Conservation (phyloP, 768 basidiomycete genomes). For the Roridomyces roridus region DNA sequence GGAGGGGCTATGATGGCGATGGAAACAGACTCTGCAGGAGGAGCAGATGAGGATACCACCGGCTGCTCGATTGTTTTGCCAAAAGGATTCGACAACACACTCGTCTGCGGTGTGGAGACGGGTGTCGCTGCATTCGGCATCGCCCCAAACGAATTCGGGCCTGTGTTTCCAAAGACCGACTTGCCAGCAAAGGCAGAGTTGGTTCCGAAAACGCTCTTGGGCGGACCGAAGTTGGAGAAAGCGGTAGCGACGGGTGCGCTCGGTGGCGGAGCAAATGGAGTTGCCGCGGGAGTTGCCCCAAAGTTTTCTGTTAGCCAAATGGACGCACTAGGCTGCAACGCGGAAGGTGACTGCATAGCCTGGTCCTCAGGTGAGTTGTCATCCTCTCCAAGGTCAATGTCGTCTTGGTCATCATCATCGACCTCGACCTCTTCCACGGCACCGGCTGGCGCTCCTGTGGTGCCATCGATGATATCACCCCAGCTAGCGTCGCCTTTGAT, state of each 20-base stretch:
- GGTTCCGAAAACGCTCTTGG: slow-evolving; percentile 43
- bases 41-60: slow-evolving; percentile 25
- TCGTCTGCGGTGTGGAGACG: background rate
- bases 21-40: slow-evolving; percentile 8
- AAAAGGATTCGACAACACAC: background rate
- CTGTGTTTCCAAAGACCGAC: slow-evolving; percentile 29
- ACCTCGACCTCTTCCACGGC: slow-evolving; percentile 31
- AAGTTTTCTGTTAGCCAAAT: slow-evolving; percentile 12
- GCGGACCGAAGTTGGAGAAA: slow-evolving; percentile 41
- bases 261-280: slow-evolving; percentile 26
- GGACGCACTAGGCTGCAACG: slow-evolving; percentile 9
- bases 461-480: slow-evolving; percentile 74
- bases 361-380: slow-evolving; percentile 1
- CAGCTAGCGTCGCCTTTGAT: slow-evolving; percentile 63
- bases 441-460: slow-evolving; percentile 34
- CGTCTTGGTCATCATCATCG: slow-evolving; percentile 26
- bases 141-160: slow-evolving; percentile 5
- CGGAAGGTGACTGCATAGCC: slow-evolving; percentile 14
- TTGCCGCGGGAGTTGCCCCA: slow-evolving; percentile 14
- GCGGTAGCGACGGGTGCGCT: slow-evolving; percentile 37
- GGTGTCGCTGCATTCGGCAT: background rate
- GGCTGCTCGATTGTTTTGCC: slow-evolving; percentile 1
- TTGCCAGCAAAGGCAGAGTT: slow-evolving; percentile 40
- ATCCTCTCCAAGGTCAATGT: background rate
- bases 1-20: slow-evolving; percentile 20